A percentile compares a stretch with the other conserved stretches of the same genome.
phyloP scores from a whole-genome alignment of 148 eudicot species.

The Bassia scoparia region DNA sequence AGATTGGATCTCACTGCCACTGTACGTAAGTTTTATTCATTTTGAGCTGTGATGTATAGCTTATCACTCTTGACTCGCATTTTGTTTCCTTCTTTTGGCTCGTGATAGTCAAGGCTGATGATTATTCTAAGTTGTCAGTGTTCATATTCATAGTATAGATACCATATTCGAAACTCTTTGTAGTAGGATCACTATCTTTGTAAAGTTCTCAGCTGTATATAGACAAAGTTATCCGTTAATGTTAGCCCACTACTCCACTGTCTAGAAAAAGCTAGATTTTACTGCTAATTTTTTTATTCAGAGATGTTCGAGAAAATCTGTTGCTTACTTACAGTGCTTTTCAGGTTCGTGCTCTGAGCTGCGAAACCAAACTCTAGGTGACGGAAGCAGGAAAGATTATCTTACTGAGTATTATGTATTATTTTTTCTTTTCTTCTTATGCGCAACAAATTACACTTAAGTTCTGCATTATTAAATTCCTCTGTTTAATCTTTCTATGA shows the following conservation, averaged over 20 bases:
- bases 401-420: not conserved
- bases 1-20: constrained; percentile 26
- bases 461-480: not conserved
- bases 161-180: not conserved
- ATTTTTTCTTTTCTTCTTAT: not conserved
- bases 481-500: not conserved
- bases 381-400: not conserved
- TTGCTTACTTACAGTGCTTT: constrained; percentile 10
- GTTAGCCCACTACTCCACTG: not conserved
- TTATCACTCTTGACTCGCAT: not conserved
- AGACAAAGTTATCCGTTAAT: not conserved
- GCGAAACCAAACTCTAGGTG: constrained; percentile 1
- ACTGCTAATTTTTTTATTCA: not conserved
- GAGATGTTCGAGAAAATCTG: not conserved
- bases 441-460: constrained; percentile 1
- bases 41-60: constrained; percentile 24
- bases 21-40: not conserved
- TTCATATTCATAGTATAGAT: not conserved
- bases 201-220: not conserved
- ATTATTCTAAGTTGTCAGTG: not conserved
- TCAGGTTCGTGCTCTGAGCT: constrained; percentile 19
- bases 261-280: not conserved
- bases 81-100: not conserved
- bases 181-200: not conserved
- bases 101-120: not conserved